phyloP scores from a whole-genome alignment of 2,329 filamentous ascomycete species.

The Fusarium sp. region DNA sequence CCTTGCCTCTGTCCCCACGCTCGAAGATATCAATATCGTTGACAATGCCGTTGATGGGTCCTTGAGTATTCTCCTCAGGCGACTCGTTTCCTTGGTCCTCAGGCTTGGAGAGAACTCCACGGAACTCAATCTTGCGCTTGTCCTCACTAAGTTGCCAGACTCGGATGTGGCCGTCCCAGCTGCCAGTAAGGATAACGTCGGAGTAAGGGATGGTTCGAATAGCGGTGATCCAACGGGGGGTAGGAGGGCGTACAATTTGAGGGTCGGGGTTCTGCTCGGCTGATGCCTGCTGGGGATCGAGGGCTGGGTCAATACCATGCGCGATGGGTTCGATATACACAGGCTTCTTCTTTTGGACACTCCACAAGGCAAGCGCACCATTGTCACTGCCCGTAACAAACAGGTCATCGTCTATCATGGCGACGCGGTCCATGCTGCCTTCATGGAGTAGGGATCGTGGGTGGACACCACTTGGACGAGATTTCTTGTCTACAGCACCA shows the following conservation, averaged over 20 bases:
- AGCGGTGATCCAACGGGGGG: slow-evolving; percentile 91
- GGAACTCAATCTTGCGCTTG: slow-evolving; percentile 78
- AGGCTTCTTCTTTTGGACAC: slow-evolving; percentile 92
- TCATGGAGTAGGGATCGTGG: slow-evolving; percentile 71
- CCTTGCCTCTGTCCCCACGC: slow-evolving; percentile 78
- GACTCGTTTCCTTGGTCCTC: slow-evolving; percentile 36
- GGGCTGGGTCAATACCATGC: slow-evolving; percentile 83
- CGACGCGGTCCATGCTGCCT: slow-evolving; percentile 91
- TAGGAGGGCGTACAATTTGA: slow-evolving; percentile 69
- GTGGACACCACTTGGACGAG: slow-evolving; percentile 53
- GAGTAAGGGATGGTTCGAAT: slow-evolving; percentile 88
- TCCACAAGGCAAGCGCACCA: slow-evolving; percentile 88
- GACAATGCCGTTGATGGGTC: slow-evolving; percentile 76
- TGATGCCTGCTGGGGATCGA: slow-evolving; percentile 75
- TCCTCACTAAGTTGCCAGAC: slow-evolving; percentile 88
- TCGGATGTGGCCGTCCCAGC: slow-evolving; percentile 88
- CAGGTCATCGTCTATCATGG: slow-evolving; percentile 86
- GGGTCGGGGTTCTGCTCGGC: slow-evolving; percentile 75
- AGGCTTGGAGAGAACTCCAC: slow-evolving; percentile 72
- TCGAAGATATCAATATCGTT: slow-evolving; percentile 93
- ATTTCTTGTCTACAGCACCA: slow-evolving; percentile 72
- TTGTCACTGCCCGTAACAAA: slow-evolving; percentile 97
- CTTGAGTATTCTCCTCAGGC: slow-evolving; percentile 48
- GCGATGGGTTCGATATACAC: slow-evolving; percentile 82
- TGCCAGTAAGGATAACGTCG: slow-evolving; percentile 89